Base-by-base conservation (phyloP, 2,329 filamentous ascomycete genomes). In the Harringtonia lauricola region DNA sequence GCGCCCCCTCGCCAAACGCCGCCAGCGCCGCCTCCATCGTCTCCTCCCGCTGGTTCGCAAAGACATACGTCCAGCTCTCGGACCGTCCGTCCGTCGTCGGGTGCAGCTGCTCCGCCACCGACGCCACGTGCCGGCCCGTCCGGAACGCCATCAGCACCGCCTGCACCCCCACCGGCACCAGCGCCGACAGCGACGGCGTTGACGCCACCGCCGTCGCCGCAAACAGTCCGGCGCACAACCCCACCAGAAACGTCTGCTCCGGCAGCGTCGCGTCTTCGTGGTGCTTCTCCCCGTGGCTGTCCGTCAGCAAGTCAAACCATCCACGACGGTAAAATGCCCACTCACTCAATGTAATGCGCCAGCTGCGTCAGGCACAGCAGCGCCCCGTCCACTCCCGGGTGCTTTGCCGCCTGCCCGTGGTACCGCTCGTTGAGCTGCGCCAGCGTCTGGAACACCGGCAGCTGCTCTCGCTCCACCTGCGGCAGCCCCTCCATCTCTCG, bases 201-300 rank as follows among this genome's bases (percentile, higher is more conserved):
- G 74, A 78, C 13, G 79, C 74, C 45, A 84, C 73, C 15, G 79
- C 81, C 13, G 74, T 67, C n/a, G 77, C 81, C n/a, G 81, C 79
- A 52, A 85, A 74, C 19, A 82, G 67, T 41, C 81, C 81, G 34
- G 79, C 82, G 65, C 81, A 84, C 36, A 85, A 70, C 46, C 79
- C 81, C 24, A 83, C 68, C 21, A 80, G 65, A 54, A 71, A 64
- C 14, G 68, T 73, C 62, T 76, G 59, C 55, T 66, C 55, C 57
- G 68, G 57, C 54, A 63, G 48, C 55, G 73, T 57, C 59, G 64
- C 60, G 70, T 77, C 64, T 59, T 70, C 57, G 60, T 72, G 65
- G 65, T 76, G 62, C 68, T 70, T 72, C 51, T 74, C 71, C 28
- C 63, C 63, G 43, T 70, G 67, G 50, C 71, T 74, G 34, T 48